phyloP scores from a whole-genome alignment of 2,329 filamentous ascomycete genomes.

The Colletotrichum spaethianum region DNA sequence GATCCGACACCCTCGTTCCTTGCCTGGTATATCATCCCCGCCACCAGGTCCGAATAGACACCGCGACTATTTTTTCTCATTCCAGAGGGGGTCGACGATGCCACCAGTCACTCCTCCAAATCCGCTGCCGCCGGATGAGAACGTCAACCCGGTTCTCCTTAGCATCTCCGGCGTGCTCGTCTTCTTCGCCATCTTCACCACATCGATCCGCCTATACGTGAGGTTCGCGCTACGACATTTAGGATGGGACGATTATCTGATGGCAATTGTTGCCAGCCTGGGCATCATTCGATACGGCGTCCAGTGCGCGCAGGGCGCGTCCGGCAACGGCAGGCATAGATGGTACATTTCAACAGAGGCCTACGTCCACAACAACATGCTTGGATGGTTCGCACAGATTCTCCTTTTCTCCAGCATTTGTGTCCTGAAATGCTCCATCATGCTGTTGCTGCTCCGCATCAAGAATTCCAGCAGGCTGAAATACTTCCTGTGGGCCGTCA shows the following conservation, averaged over 20 bases:
- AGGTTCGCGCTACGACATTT: conserved; percentile 47
- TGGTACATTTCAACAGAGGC: conserved; percentile 50
- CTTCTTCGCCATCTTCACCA: conserved; percentile 50
- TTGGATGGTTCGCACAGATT: conserved; percentile 57
- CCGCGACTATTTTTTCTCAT: not conserved
- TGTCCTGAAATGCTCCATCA: conserved; percentile 58
- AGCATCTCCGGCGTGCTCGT: conserved; percentile 51
- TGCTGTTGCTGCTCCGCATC: conserved; percentile 58
- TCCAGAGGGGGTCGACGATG: conserved; percentile 9
- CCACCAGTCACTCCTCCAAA: conserved; percentile 44
- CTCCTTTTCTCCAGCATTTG: conserved; percentile 57
- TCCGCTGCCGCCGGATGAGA: conserved; percentile 56
- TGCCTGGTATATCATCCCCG: not conserved
- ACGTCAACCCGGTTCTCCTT: conserved; percentile 51
- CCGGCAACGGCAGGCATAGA: conserved; percentile 57
- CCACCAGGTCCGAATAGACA: conserved; percentile 12
- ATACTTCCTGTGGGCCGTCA: conserved; percentile 50
- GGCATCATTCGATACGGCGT: conserved; percentile 50
- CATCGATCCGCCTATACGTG: conserved; percentile 50
- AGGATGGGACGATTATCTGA: conserved; percentile 57
- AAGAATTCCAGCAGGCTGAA: conserved; percentile 52
- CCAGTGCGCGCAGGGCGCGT: conserved; percentile 50
- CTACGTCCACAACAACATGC: conserved; percentile 54
- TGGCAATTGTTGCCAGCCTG: conserved; percentile 49
- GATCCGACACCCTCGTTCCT: conserved; percentile 9